Evolutionary conservation across 306 rosid genomes (phyloP).

Genomic region (Cucurbita pepo): DNA sequence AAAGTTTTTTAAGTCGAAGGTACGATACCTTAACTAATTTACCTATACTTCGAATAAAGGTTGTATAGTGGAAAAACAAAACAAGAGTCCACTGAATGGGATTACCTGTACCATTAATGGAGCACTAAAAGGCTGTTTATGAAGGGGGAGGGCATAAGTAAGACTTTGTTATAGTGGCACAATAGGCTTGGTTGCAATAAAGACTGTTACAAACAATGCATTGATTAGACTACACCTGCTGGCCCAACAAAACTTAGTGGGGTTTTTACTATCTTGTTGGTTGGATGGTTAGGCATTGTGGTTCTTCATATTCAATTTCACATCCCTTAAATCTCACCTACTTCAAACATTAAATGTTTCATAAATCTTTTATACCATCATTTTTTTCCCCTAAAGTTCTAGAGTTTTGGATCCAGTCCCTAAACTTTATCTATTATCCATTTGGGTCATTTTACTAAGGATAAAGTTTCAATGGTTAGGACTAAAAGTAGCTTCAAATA

Average conservation of each 20-base stretch:
- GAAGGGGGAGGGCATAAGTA: conserved; percentile 1
- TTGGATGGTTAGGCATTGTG: conserved; percentile 2
- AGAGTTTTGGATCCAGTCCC: background rate
- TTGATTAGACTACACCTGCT: conserved; percentile 9
- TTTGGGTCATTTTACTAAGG: background rate
- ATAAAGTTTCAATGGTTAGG: background rate
- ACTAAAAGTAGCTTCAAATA: background rate
- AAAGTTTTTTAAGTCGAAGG: background rate
- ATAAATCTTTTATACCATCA: background rate
- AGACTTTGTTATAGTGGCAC: background rate
- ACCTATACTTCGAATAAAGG: background rate
- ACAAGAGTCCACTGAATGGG: background rate
- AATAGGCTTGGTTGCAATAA: background rate
- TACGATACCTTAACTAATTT: background rate
- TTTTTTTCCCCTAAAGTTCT: background rate
- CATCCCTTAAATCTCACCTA: conserved; percentile 3
- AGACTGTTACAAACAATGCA: conserved; percentile 4
- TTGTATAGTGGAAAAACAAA: background rate
- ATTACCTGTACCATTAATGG: background rate
- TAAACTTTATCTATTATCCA: background rate
- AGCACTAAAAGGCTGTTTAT: conserved; percentile 2
- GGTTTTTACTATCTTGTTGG: conserved; percentile 12
- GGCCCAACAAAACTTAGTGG: conserved; percentile 7
- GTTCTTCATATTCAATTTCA: conserved; percentile 5
- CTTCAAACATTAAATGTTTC: conserved; percentile 2